A percentile compares a stretch with the other conserved stretches of the same genome.
These are phyloP conservation scores for Gloeopeniophorella convolvens DNA, from an alignment of 768 basidiomycete species.

Conservation along the genomic window DNA sequence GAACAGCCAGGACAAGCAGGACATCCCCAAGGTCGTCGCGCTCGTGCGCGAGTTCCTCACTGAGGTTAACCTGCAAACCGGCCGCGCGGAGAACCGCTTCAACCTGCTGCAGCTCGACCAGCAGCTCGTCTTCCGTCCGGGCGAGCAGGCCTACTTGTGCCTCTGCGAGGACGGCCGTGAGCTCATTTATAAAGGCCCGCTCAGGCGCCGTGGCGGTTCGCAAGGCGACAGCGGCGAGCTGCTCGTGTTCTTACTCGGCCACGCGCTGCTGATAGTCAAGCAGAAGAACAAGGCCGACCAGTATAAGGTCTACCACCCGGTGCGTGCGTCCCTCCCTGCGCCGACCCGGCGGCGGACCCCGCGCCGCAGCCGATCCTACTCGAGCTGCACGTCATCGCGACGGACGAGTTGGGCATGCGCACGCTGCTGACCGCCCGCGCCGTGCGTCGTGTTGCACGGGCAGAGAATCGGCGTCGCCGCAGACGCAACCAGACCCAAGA, in stretches of 20 bases:
- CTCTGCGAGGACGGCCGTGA: conserved; percentile 84
- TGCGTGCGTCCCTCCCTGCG: conserved; percentile 34
- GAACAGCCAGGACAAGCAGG: conserved; percentile 78
- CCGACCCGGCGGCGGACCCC: conserved; percentile 3
- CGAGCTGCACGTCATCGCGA: conserved; percentile 80
- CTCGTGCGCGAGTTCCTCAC: conserved; percentile 76
- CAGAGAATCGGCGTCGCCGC: too few species aligned
- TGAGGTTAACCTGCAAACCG: conserved; percentile 89
- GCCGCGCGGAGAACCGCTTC: conserved; percentile 94
- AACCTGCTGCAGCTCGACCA: conserved; percentile 90
- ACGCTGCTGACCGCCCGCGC: conserved; percentile 28
- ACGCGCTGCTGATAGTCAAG: conserved; percentile 92
- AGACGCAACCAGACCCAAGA: too few species aligned
- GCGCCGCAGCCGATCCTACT: conserved; percentile 81
- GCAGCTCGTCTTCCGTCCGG: conserved; percentile 83
- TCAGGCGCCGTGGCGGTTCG: conserved; percentile 75
- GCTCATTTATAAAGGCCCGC: conserved; percentile 81
- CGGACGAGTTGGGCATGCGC: conserved; percentile 49
- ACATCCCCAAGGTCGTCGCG: conserved; percentile 68
- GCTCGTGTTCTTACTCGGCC: conserved; percentile 93
- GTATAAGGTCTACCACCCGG: conserved; percentile 87
- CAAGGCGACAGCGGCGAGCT: conserved; percentile 82
- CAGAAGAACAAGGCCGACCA: conserved; percentile 89
- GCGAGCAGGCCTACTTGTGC: conserved; percentile 84
- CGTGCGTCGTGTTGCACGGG: conserved; percentile 36